Conservation (phyloP, 257 asterid species). For the Solanum tarapatanum region DNA sequence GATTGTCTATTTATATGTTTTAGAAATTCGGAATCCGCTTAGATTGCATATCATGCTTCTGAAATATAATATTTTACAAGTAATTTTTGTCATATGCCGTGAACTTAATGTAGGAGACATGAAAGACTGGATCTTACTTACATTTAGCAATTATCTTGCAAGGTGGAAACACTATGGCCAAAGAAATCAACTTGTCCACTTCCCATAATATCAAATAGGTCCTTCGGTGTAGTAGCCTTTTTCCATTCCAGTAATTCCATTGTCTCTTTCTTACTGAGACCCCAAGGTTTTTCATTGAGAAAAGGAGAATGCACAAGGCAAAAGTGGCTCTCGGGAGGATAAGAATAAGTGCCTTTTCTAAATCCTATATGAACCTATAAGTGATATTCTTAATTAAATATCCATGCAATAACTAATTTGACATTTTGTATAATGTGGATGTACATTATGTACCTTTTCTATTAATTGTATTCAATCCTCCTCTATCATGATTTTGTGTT, state of each 20-base stretch:
- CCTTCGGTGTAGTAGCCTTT: neutral
- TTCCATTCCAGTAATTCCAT: neutral
- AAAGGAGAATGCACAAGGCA: neutral
- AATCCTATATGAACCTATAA: too few species aligned
- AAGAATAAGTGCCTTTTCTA: neutral
- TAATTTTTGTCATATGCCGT: too few species aligned
- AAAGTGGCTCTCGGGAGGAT: neutral
- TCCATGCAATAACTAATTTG: too few species aligned
- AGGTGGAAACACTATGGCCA: neutral
- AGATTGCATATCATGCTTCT: neutral
- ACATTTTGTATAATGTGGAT: too few species aligned
- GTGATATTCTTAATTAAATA: too few species aligned
- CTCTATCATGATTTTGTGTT: too few species aligned
- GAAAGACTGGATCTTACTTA: neutral
- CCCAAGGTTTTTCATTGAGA: neutral
- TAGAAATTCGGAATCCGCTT: too few species aligned
- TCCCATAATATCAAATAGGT: neutral
- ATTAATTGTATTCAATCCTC: too few species aligned
- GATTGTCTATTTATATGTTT: neutral
- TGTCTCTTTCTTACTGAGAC: neutral
- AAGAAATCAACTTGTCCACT: neutral
- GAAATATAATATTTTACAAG: neutral
- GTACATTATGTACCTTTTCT: too few species aligned
- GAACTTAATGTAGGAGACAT: neutral
- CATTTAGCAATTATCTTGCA: neutral